These are phyloP conservation scores for Gynostemma pentaphyllum DNA, from an alignment of 306 rosid species.

Conservation along the genomic window DNA sequence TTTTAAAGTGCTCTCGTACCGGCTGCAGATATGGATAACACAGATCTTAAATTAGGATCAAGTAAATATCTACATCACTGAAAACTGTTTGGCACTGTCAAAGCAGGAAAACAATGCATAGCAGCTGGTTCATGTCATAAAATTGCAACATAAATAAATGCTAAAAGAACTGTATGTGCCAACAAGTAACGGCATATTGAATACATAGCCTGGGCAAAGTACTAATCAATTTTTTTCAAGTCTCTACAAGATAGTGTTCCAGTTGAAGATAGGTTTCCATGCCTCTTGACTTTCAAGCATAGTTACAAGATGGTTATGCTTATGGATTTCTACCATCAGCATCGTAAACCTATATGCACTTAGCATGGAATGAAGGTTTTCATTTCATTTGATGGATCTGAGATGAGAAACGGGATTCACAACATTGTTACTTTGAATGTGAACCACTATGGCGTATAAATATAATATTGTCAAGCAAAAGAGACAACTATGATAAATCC, in stretches of 20 bases:
- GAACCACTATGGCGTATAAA: neutral
- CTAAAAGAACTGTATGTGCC: neutral
- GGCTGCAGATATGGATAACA: slow-evolving; percentile 43
- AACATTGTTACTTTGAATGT: neutral
- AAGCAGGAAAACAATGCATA: neutral
- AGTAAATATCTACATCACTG: neutral
- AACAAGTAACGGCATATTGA: neutral
- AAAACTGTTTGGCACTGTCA: neutral
- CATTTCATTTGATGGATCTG: neutral
- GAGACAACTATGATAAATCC: neutral
- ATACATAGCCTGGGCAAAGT: neutral
- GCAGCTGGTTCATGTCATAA: neutral
- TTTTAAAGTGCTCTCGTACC: slow-evolving; percentile 61
- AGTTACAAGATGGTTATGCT: neutral
- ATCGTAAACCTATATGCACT: neutral
- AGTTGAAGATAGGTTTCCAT: neutral
- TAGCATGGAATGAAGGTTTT: neutral
- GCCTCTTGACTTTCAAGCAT: neutral
- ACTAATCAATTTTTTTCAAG: neutral
- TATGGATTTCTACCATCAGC: neutral
- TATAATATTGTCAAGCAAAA: neutral
- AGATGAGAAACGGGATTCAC: neutral
- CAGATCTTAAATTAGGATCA: neutral
- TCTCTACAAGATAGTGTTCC: neutral
- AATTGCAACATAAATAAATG: neutral